Base-by-base conservation (phyloP, 1,284 basidiomycete species). In the Microbotryum lychnidis-dioicae region DNA sequence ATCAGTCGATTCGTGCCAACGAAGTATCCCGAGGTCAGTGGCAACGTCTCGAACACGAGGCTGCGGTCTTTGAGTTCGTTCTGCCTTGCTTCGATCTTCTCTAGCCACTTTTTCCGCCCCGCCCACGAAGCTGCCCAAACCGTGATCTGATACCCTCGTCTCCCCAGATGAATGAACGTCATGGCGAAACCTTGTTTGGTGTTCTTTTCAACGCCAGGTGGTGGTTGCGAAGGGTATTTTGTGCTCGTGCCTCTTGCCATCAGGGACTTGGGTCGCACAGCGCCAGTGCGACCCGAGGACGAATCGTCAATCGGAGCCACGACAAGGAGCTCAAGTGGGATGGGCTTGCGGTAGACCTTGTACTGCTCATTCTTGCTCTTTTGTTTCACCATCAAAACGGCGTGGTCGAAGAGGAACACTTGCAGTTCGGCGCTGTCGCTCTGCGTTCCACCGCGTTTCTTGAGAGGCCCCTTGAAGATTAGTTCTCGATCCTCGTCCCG, bases 391-490 rank as follows among this genome's bases (percentile, higher is more conserved):
- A 98, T 90, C 51, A 99, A 79, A 57, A 99, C 78, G 1, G 93
- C 93, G 76, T 99, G 94, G 75, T 98, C 96, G 73, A 99, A 97
- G 69, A 98, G 78, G 79, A 96, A 97, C 6, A 96, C 87, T 70
- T 91, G 84, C 58, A 97, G 79, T 74, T 98, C 94, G 8, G 91
- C 87, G 67, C 80, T 86, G 71, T 90, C 89, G 70, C 85, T 84
- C 69, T 87, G 81, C 6, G 79, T 78, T 3, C 80, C 85, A 55
- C 93, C 92, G 7, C 93, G 84, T 73, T 91, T 89, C 76, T 91
- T 97, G 70, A 98, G 79, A 42, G 86, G 79, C n/a, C 92, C 92
- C 76, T 93, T 97, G 79, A 90, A 91, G 44, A 98, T 83, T 67
- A 98, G 82, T 77, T 97, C 89, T 23, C 96, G 84, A 25, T 85